Conservation (phyloP, 1,284 basidiomycete species). For the Fomes fomentarius region DNA sequence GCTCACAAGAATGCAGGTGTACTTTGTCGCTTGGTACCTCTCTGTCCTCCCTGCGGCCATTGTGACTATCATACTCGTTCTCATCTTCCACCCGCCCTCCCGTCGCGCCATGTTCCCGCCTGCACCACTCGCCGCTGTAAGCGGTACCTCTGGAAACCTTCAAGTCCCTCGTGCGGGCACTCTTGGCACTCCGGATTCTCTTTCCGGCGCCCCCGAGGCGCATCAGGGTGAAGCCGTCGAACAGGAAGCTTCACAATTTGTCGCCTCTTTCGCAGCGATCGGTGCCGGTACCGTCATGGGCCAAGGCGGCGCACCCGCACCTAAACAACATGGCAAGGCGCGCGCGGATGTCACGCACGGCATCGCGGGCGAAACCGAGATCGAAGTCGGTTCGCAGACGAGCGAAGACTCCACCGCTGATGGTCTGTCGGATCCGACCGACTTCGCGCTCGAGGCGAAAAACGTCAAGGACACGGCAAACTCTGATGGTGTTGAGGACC, state of each 20-base stretch:
- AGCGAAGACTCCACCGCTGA: constrained; percentile 23
- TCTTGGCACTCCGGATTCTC: constrained; percentile 32
- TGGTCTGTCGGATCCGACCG: constrained; percentile 37
- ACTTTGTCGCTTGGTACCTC: constrained; percentile 47
- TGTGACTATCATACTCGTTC: constrained; percentile 39
- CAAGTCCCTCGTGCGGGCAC: constrained; percentile 33
- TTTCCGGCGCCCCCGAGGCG: constrained; percentile 39
- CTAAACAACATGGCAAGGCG: constrained; percentile 13
- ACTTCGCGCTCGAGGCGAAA: constrained; percentile 26
- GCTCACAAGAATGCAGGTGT: constrained; percentile 30
- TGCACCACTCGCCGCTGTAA: constrained; percentile 43
- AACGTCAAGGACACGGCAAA: constrained; percentile 29
- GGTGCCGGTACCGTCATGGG: constrained; percentile 43
- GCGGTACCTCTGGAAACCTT: constrained; percentile 29
- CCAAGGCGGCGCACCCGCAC: constrained; percentile 30
- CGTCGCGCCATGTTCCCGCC: constrained; percentile 52
- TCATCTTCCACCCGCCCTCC: constrained; percentile 48
- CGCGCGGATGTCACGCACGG: constrained; percentile 25
- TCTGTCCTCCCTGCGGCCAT: constrained; percentile 44
- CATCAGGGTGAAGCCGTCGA: constrained; percentile 47
- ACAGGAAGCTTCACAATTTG: constrained; percentile 45
- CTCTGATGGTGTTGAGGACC: constrained; percentile 26
- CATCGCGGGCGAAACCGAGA: constrained; percentile 26
- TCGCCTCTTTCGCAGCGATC: constrained; percentile 39
- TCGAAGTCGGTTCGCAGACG: constrained; percentile 23